phyloP scores from a whole-genome alignment of 306 rosid genomes.

The Vigna reflexopilosa region DNA sequence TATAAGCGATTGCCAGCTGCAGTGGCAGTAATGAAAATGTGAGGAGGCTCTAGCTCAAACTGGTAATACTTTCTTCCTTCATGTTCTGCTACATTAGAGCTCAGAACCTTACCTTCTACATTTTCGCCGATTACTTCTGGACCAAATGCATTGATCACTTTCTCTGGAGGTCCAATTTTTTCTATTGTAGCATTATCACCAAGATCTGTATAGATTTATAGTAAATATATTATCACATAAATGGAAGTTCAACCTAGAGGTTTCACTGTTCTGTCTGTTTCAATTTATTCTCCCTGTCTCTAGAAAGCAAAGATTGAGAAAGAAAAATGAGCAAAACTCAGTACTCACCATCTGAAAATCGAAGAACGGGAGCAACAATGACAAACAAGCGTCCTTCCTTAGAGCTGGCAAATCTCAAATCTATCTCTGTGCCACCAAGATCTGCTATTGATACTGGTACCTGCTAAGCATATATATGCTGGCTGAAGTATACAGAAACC shows the following conservation, averaged over 20 bases:
- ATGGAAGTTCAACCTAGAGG: not conserved
- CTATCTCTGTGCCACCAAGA: constrained; percentile 99
- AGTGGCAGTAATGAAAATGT: constrained; percentile 84
- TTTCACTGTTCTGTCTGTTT: constrained; percentile 4
- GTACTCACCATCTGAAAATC: constrained; percentile 83
- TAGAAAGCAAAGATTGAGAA: constrained; percentile 20
- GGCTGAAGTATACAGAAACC: constrained; percentile 22
- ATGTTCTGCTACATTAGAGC: constrained; percentile 65
- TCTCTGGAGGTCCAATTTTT: constrained; percentile 86
- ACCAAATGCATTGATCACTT: constrained; percentile 89
- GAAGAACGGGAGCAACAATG: constrained; percentile 91
- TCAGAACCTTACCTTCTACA: constrained; percentile 90
- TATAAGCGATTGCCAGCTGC: constrained; percentile 97
- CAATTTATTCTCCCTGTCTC: constrained; percentile 29
- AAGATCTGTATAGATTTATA: constrained; percentile 59
- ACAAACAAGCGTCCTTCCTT: constrained; percentile 91
- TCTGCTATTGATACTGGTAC: constrained; percentile 99
- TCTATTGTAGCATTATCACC: constrained; percentile 89
- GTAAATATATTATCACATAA: constrained; percentile 35
- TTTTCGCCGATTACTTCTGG: constrained; percentile 96
- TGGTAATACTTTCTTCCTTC: constrained; percentile 90
- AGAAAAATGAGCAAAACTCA: constrained; percentile 43
- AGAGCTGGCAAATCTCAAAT: constrained; percentile 79
- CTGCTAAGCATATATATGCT: constrained; percentile 52
- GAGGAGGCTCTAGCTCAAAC: constrained; percentile 98